phyloP scores from a whole-genome alignment of 768 basidiomycete species.

The Mycena filopes region DNA sequence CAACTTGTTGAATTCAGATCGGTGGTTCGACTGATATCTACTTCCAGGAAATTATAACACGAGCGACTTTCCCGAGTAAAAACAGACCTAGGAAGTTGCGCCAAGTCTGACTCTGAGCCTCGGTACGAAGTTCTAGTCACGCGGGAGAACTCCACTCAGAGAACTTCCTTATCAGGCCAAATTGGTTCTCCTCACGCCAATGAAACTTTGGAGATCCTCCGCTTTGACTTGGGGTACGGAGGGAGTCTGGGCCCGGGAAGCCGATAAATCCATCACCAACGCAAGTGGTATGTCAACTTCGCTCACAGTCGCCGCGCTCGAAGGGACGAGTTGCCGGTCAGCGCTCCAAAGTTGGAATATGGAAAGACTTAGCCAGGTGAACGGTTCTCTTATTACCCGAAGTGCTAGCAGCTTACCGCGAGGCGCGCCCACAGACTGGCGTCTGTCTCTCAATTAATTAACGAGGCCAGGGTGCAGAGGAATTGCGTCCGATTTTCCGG shows the following conservation, averaged over 20 bases:
- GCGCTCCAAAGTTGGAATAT: not conserved
- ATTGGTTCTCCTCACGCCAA: not conserved
- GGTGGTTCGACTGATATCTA: no score
- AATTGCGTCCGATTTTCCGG: no score
- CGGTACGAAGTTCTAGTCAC: not conserved
- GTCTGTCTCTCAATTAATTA: no score
- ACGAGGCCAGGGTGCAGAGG: no score
- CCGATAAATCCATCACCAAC: not conserved
- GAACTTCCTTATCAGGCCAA: not conserved
- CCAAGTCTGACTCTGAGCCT: no score
- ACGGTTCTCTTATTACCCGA: slow-evolving; percentile 7
- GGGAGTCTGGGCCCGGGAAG: no score
- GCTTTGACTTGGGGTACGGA: not conserved
- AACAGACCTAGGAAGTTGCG: no score
- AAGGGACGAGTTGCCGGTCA: no score
- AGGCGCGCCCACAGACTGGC: slow-evolving; percentile 13
- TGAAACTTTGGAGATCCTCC: no score
- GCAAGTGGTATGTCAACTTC: not conserved
- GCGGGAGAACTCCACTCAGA: not conserved
- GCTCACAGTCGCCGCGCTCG: not conserved
- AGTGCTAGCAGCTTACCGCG: slow-evolving; percentile 9
- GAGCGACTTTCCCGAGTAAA: not conserved
- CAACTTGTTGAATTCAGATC: no score
- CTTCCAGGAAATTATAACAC: not conserved
- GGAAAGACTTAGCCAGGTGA: not conserved